Base-by-base conservation (phyloP, 768 basidiomycete genomes). In the Russula sp. region DNA sequence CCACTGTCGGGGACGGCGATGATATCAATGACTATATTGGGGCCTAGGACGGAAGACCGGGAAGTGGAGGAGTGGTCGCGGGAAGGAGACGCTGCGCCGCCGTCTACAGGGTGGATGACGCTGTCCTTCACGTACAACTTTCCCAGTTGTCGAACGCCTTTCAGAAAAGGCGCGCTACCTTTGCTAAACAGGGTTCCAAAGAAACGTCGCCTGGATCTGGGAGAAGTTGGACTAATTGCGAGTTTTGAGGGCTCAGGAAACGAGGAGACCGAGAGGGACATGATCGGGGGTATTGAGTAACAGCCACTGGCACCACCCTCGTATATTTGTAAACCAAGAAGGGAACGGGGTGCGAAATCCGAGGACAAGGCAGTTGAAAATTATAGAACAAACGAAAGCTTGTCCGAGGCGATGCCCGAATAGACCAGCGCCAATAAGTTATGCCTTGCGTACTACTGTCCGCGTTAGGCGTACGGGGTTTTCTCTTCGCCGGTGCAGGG, bases 191-290 rank as follows among this genome's bases (percentile, higher is more conserved):
- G 34, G 6, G 51, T 27, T 39, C 61, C 44, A 16, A 66, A 48
- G 55, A 53, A 55, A 14, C 39, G 32, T 53, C 61, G 55, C 27
- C 35, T 60, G 22, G 18, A 6, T 31, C 50, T 52, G 27, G 40
- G 31, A 18, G 42, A 16, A 10, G n/a, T 4, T 47, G 34, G 35
- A 35, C 13, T 39, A 18, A 16, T 31, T 27, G 51, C 35, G 35
- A 39, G 53, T 5, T 37, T 58, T 18, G 54, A 22, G 11, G 57
- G 61, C 20, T 47, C 67, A 1, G 67, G 67, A 55, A 68, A 68
- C 3, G 67, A 68, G 20, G 65, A 66, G 62, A 66, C 65, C 18
- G 65, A 59, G 53, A 67, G 67, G 16, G 65, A 40, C 67, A 66
- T 68, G 20, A 31, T 6, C 8, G 9, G 39, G 6, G 22, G 35